These are phyloP conservation scores for Dictyostelium firmibasis DNA, from an alignment of 78 protist species.

Conservation along the genomic window DNA sequence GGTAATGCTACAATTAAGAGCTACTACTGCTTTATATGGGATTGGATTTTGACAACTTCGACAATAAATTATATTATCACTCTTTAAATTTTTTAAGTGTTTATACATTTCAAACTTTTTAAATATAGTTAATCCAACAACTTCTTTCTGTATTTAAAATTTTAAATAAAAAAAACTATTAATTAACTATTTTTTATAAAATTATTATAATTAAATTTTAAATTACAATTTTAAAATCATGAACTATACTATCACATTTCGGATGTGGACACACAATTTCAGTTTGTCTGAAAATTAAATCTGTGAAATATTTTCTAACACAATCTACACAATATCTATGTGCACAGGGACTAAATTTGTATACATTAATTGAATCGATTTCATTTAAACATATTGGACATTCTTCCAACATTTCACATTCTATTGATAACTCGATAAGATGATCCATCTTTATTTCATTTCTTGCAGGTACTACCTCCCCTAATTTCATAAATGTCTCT, in stretches of 20 bases:
- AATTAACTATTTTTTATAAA: too few species aligned
- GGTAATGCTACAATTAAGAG: not conserved
- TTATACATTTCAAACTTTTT: conserved; percentile 16
- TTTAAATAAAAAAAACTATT: not conserved
- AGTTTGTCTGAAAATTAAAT: conserved; percentile 30
- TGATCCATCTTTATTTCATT: not conserved
- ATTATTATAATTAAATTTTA: too few species aligned
- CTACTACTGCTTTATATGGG: not conserved
- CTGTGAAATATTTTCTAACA: conserved; percentile 6
- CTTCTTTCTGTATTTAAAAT: not conserved
- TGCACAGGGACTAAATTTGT: conserved; percentile 3
- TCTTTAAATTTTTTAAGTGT: not conserved
- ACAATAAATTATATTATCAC: conserved; percentile 25
- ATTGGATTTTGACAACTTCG: conserved; percentile 6
- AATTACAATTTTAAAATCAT: not conserved
- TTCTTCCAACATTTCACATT: conserved; percentile 6
- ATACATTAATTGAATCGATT: not conserved
- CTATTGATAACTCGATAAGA: not conserved
- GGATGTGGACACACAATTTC: conserved; percentile 37
- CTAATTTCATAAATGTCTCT: not conserved
- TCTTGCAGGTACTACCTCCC: not conserved
- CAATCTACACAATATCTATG: conserved; percentile 44
- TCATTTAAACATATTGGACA: conserved; percentile 43
- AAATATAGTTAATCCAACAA: not conserved
- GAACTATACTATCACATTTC: not conserved